Evolutionary conservation across 129 eudicot species (phyloP), one percentile per base, ranked within the genome.

Genomic region (Arctium minus): DNA sequence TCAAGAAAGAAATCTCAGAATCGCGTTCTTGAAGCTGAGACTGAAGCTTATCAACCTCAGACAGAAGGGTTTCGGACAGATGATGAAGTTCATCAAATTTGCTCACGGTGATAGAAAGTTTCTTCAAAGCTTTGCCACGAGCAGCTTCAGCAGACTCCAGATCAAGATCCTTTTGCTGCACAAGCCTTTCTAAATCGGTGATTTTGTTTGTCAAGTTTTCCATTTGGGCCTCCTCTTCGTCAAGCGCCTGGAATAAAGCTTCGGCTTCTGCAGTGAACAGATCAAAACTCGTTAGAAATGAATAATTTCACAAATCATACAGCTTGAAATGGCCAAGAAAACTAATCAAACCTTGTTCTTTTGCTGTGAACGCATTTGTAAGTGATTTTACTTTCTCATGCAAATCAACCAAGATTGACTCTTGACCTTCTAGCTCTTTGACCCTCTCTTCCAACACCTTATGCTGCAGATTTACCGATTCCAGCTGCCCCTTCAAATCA

Each of bases 1-100:
- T 89, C 82, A 95, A 81, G 40, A 95, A 95, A 38, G 97, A 95
- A 77, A 95, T 86, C 81, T 95, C 99, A 10, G 92, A 76, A 87
- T 95, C 99, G 39, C 97, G 97, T 69, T 93, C 99, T 84, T 89
- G 97, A 86, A 95, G 81, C 73, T 95, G 97, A 67, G 97, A 87
- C 75, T 93, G 99, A 84, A 95, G 97, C 78, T 91, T 88, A 83
- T 93, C 99, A 85, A 95, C 94, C 85, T 95, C 99, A 46, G 97
- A 87, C 29, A 95, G 91, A 35, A 95, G 97, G 83, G 82, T 89
- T 81, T 88, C 94, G 62, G 99, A 95, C 50, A 95, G 84, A 78
- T 83, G 84, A 74, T 95, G 99, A 80, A 95, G 94, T 86, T 95
- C 99, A 84, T 95, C 99, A 85, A 95, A 95, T 74, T 91, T 95